A percentile compares a stretch with the other conserved stretches of the same genome.
Conservation (phyloP, 192 early-diverging fungal species). For the Neocallimastix lanati region DNA sequence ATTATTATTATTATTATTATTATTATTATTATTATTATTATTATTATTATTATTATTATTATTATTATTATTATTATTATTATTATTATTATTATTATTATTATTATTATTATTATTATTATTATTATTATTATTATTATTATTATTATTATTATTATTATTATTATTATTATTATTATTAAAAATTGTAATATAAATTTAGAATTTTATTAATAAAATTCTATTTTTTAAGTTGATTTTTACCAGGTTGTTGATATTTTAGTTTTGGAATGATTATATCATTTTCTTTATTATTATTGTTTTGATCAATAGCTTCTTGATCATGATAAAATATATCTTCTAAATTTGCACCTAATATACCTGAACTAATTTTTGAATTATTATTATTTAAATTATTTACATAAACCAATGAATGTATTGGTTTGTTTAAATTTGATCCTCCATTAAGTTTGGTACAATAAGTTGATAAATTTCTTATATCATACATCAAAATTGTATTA, state of each 20-base stretch:
- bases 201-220: too few species aligned
- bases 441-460: neutral
- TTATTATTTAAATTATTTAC: neutral
- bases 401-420: neutral
- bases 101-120: too few species aligned
- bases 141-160: too few species aligned
- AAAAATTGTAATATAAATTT: too few species aligned
- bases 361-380: neutral
- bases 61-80: too few species aligned
- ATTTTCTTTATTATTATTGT: neutral
- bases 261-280: neutral
- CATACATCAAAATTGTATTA: neutral
- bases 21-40: too few species aligned
- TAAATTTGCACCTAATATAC: neutral
- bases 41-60: too few species aligned
- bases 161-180: too few species aligned
- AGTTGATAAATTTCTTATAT: neutral
- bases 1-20: too few species aligned
- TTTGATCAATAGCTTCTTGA: neutral
- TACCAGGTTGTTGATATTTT: neutral
- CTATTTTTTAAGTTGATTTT: too few species aligned
- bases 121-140: too few species aligned
- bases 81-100: too few species aligned
- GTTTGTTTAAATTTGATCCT: neutral
- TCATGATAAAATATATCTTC: neutral